Evolutionary conservation across 306 rosid species (phyloP), one percentile per base, ranked within the genome.

Genomic region (Carpinus fangiana): DNA sequence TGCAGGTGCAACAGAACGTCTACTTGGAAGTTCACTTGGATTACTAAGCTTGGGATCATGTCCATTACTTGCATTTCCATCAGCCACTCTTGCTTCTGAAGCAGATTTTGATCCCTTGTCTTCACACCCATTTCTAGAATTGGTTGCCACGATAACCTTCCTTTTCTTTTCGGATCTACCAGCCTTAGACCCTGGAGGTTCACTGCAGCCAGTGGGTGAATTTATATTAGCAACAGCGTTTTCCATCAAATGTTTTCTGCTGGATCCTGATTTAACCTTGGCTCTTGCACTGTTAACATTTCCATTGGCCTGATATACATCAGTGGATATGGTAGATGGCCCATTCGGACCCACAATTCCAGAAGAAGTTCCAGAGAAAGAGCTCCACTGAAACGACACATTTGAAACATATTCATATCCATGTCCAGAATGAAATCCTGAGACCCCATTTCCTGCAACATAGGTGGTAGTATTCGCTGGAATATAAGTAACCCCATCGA

Each of bases 301-400:
- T 67, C 95, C 93, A 72, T 95, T 90, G 53, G 89, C 78, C 75
- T 81, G 93, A 82, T 81, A 73, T 74, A 86, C 77, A 82, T 83
- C 91, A 46, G 89, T 55, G 73, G 87, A 18, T 65, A 79, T 21
- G 34, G 89, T 69, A 36, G 95, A 78, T 34, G 89, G 83, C 72
- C 93, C 97, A 65, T 93, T 89, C 54, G 83, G 90, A 72, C 86
- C 82, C 78, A 81, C 73, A 41, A 69, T 81, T 80, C 93, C 97
- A 73, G 91, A 66, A 80, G 94, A 85, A 77, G 78, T 80, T 71
- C 87, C 89, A 70, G 89, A 76, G 43, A 77, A 74, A 3, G 92
- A 72, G 82, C 83, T 83, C 92, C 94, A 89, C 80, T 93, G 99
- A 83, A 84, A 93, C 46, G 99, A 88, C 77, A 89, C 88, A 82